Conservation (phyloP, 805 yeast species). For the Candida xiaguanensis region DNA sequence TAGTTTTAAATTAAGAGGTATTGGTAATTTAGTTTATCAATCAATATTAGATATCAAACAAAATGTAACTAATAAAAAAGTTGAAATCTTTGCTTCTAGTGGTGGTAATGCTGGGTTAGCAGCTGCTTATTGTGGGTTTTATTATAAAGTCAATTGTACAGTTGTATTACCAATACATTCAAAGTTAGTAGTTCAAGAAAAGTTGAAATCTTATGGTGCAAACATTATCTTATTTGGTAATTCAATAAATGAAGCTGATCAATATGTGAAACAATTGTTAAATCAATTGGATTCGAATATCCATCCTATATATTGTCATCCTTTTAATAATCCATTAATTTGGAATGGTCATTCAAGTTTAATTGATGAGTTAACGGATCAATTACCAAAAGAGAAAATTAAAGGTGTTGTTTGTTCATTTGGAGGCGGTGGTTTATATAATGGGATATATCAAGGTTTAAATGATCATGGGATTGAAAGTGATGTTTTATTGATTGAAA, state of each 20-base stretch:
- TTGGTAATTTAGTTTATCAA: conserved; percentile 43
- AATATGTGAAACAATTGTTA: conserved; percentile 30
- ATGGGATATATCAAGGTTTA: conserved; percentile 48
- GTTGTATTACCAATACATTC: conserved; percentile 59
- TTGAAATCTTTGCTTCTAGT: conserved; percentile 47
- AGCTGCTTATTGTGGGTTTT: conserved; percentile 45
- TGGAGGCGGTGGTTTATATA: conserved; percentile 58
- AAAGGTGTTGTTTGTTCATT: conserved; percentile 51
- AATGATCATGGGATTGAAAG: conserved; percentile 23
- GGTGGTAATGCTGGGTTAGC: conserved; percentile 59
- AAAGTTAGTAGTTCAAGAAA: conserved; percentile 40
- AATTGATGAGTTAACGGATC: conserved; percentile 41
- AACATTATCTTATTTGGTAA: conserved; percentile 44
- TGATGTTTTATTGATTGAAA: conserved; percentile 47
- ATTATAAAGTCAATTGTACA: conserved; percentile 43
- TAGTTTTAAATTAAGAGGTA: conserved; percentile 52
- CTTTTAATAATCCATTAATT: conserved; percentile 47
- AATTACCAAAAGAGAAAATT: conserved; percentile 19
- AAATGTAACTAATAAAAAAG: conserved; percentile 17
- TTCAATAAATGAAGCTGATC: conserved; percentile 50
- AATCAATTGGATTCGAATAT: conserved; percentile 16
- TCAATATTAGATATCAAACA: conserved; percentile 21
- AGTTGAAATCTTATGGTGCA: conserved; percentile 49
- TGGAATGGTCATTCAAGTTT: conserved; percentile 55
- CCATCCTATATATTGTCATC: conserved; percentile 50